phyloP scores from a whole-genome alignment of 495 filamentous ascomycete species.

The Talaromyces trachyspermus region DNA sequence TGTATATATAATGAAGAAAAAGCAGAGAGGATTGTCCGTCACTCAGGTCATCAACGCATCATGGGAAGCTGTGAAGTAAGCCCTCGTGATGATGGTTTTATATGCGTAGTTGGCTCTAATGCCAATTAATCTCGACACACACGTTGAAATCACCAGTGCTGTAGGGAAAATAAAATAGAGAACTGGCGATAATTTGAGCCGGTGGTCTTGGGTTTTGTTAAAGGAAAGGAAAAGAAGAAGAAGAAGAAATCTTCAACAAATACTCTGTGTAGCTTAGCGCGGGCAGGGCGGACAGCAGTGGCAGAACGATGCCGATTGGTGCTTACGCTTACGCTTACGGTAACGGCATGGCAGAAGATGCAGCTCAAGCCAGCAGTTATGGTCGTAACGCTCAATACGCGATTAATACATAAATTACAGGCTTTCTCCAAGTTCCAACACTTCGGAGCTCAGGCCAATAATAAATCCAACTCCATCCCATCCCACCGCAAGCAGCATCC shows the following conservation, averaged over 20 bases:
- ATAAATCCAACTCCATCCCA: slow-evolving; percentile 6
- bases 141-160: slow-evolving; percentile 81
- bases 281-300: slow-evolving; percentile 3
- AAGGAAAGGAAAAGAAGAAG: slow-evolving; percentile 17
- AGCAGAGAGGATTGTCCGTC: slow-evolving; percentile 54
- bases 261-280: not conserved
- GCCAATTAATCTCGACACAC: slow-evolving; percentile 71
- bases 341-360: not conserved
- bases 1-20: slow-evolving; percentile 4
- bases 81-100: slow-evolving; percentile 99
- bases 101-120: slow-evolving; percentile 54
- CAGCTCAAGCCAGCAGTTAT: no score
- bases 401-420: not conserved
- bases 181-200: slow-evolving; percentile 89
- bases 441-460: slow-evolving; percentile 7
- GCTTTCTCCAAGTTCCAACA: slow-evolving; percentile 3
- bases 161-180: slow-evolving; percentile 44
- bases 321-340: not conserved
- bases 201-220: slow-evolving; percentile 67
- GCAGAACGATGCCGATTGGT: slow-evolving; percentile 9
- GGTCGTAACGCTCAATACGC: not conserved
- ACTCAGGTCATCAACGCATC: slow-evolving; percentile 98
- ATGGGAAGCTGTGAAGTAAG: slow-evolving; percentile 68
- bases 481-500: not conserved
- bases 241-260: slow-evolving; percentile 12